Evolutionary conservation across 1,139 yeast genomes (phyloP), one percentile per base, ranked within the genome.

Genomic region (Geotrichum candidum): DNA sequence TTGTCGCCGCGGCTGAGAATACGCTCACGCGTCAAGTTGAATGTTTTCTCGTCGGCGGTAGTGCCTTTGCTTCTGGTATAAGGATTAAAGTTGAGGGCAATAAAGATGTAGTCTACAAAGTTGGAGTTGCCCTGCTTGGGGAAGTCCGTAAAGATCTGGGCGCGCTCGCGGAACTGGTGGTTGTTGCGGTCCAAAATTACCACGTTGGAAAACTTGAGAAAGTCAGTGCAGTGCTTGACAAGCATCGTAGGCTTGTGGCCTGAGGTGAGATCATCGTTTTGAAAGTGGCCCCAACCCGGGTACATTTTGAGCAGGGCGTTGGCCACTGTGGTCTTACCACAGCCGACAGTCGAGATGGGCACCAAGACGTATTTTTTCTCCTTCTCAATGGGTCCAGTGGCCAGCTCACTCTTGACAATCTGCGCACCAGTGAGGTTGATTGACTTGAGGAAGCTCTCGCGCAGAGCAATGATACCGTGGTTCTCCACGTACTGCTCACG

Each of bases 321-420:
- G 3, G 90, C 84, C 0, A 90, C 82, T 0, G 97, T 90, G 0
- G 98, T 91, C 72, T 95, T 95, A 9, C 99, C 99, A 73, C 97
- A 90, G 0, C 98, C 99, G 58, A 94, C 83, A 0, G 97, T 90
- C 0, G 98, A 91, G 15, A 92, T 84, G 0, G 98, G 95, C 1
- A 91, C 82, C 0, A 95, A 69, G 0, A 89, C 81, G 69, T 84
- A 90, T 69, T 84, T 85, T 11, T 76, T 73, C 52, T 41, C 53
- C 53, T 22, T n/a, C n/a, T 56, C 41, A 31, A 33, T 9, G 23
- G 38, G 13, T 51, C 60, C 41, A 3, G 25, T 22, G 23, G 53
- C 61, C 6, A 59, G 63, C 27, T 66, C 68, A 35, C 60, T 59
- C 11, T 65, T 66, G 6, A 63, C 68, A 57, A 83, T 72, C 60